Conservation (phyloP, 2,329 filamentous ascomycete genomes). For the Chlorencoelia australis region DNA sequence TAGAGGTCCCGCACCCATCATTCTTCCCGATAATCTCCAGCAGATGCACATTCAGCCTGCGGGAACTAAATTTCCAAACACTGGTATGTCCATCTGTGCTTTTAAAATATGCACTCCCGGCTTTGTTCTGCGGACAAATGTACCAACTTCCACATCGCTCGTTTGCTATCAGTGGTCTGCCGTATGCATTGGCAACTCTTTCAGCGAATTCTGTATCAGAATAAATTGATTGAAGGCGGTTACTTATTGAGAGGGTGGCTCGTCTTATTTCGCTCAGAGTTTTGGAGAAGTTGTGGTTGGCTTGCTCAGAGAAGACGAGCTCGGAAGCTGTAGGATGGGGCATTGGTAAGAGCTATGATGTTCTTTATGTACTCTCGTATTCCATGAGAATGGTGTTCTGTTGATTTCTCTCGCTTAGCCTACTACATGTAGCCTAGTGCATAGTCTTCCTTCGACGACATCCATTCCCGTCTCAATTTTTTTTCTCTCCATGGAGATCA, state of each 20-base stretch:
- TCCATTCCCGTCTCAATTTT: too few species aligned
- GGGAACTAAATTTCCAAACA: conserved; percentile 81
- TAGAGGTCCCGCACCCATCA: conserved; percentile 50
- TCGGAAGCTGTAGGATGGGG: conserved; percentile 35
- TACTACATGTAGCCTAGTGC: too few species aligned
- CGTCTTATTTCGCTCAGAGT: conserved; percentile 64
- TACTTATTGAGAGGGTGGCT: conserved; percentile 66
- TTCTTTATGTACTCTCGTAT: too few species aligned
- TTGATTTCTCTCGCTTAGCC: too few species aligned
- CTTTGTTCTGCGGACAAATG: conserved; percentile 54
- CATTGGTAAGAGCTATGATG: too few species aligned
- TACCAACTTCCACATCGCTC: conserved; percentile 98
- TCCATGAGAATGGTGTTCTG: too few species aligned
- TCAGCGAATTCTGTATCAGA: conserved; percentile 67
- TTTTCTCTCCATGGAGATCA: too few species aligned
- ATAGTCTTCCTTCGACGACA: too few species aligned
- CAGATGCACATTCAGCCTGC: conserved; percentile 77
- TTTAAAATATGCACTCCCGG: conserved; percentile 85
- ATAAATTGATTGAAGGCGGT: conserved; percentile 71
- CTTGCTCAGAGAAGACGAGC: conserved; percentile 34
- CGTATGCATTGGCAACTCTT: conserved; percentile 42
- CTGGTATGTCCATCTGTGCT: conserved; percentile 90
- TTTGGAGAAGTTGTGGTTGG: conserved; percentile 55
- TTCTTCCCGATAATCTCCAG: conserved; percentile 54
- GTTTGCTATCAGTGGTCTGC: conserved; percentile 74